phyloP scores from a whole-genome alignment of 2,329 filamentous ascomycete species.

The Diplocarpon mali region DNA sequence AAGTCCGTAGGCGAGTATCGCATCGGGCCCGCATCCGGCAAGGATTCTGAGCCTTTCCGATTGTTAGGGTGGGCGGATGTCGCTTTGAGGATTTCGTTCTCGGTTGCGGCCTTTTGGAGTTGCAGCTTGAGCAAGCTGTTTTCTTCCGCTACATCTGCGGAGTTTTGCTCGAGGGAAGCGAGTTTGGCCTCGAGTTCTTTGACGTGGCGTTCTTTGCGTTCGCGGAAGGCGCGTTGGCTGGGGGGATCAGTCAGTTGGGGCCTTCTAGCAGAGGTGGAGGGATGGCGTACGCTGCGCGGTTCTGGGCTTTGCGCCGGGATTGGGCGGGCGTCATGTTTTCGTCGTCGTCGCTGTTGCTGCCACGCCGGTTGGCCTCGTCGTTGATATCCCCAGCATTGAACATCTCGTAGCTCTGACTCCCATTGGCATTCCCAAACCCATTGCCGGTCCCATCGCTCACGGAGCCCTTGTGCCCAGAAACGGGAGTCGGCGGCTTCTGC shows the following conservation, averaged over 20 bases:
- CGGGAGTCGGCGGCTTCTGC: constrained; percentile 19
- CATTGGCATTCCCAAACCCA: constrained; percentile 5
- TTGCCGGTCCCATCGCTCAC: background rate
- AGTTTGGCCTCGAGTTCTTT: constrained; percentile 87
- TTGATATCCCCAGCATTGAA: constrained; percentile 18
- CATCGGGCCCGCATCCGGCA: constrained; percentile 51
- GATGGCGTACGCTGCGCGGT: constrained; percentile 55
- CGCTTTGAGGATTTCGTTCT: constrained; percentile 85
- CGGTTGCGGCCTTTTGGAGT: constrained; percentile 72
- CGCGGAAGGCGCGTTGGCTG: constrained; percentile 90
- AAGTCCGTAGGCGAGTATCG: constrained; percentile 63
- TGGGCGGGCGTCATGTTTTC: constrained; percentile 45
- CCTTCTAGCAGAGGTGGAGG: background rate
- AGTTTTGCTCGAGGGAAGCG: constrained; percentile 61
- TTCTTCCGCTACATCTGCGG: constrained; percentile 62
- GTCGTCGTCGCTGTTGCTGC: constrained; percentile 34
- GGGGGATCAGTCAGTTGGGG: too few species aligned
- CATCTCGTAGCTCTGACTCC: constrained; percentile 19
- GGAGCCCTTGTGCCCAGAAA: constrained; percentile 22
- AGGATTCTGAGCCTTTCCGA: constrained; percentile 26
- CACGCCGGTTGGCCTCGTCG: constrained; percentile 18
- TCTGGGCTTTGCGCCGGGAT: constrained; percentile 57
- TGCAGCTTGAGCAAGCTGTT: constrained; percentile 81
- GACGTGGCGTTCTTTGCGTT: constrained; percentile 89
- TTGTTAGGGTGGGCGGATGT: constrained; percentile 43